phyloP scores from a whole-genome alignment of 2,329 filamentous ascomycete genomes.

The Alternaria sp. region DNA sequence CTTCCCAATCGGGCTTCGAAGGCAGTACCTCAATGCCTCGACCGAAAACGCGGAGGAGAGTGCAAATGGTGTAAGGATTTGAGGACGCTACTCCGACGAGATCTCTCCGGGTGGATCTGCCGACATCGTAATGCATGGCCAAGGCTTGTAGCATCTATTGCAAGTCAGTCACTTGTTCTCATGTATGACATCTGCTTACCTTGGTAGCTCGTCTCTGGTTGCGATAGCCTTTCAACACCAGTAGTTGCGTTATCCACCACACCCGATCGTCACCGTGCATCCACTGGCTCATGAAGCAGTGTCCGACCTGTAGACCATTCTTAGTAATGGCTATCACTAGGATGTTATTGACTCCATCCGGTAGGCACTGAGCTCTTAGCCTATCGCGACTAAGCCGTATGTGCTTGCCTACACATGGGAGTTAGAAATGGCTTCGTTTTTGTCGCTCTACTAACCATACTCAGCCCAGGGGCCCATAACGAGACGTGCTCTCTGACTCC shows the following conservation, averaged over 20 bases:
- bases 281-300: slow-evolving; percentile 22
- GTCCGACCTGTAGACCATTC: slow-evolving; percentile 3
- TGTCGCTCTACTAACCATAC: background rate
- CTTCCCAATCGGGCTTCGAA: slow-evolving; percentile 11
- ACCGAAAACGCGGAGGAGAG: slow-evolving; percentile 18
- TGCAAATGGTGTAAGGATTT: slow-evolving; percentile 12
- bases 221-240: slow-evolving; percentile 15
- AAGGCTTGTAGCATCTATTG: slow-evolving; percentile 17
- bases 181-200: background rate
- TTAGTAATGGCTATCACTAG: slow-evolving; percentile 8
- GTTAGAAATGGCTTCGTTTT: background rate
- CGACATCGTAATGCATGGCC: slow-evolving; percentile 14
- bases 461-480: background rate
- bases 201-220: slow-evolving; percentile 19
- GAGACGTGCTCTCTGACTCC: background rate
- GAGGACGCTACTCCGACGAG: slow-evolving; percentile 9
- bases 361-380: slow-evolving; percentile 4
- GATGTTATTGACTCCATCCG: slow-evolving; percentile 11
- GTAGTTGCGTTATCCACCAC: slow-evolving; percentile 22
- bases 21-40: slow-evolving; percentile 19
- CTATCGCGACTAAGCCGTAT: slow-evolving; percentile 1
- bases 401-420: background rate
- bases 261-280: slow-evolving; percentile 7
- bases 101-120: slow-evolving; percentile 2
- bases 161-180: background rate